These are phyloP conservation scores for Colletotrichum tabaci DNA, from an alignment of 2,329 filamentous ascomycete genomes.

Conservation along the genomic window DNA sequence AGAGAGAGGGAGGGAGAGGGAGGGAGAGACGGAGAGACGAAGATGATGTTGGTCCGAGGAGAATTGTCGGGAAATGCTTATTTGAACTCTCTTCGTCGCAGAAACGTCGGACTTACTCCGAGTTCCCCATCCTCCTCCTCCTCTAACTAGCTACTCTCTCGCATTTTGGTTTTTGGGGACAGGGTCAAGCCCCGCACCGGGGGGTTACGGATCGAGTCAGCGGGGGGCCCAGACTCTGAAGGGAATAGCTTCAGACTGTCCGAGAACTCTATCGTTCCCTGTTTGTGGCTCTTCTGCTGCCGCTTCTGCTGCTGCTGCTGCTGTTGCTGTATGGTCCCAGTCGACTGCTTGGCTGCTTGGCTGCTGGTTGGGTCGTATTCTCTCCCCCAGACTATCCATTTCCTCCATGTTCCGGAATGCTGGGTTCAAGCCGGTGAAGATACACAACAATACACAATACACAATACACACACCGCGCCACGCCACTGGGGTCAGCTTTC, in stretches of 20 bases:
- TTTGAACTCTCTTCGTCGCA: slow-evolving; percentile 16
- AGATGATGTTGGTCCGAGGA: slow-evolving; percentile 34
- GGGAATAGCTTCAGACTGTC: slow-evolving; percentile 23
- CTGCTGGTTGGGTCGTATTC: neutral
- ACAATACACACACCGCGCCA: too few relatives aligned
- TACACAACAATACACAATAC: too few relatives aligned
- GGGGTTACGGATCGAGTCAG: slow-evolving; percentile 31
- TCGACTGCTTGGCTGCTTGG: neutral
- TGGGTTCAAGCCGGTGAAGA: slow-evolving; percentile 3
- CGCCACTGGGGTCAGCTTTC: neutral
- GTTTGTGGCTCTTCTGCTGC: too few relatives aligned
- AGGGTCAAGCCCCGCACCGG: slow-evolving; percentile 30
- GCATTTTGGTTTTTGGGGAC: neutral
- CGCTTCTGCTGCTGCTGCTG: neutral
- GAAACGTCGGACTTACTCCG: slow-evolving; percentile 35
- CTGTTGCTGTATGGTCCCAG: neutral
- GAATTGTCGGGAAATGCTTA: slow-evolving; percentile 30
- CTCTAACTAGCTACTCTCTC: too few relatives aligned
- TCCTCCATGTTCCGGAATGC: neutral
- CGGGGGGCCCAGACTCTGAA: slow-evolving; percentile 15
- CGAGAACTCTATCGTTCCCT: slow-evolving; percentile 23
- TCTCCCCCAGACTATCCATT: slow-evolving; percentile 34
- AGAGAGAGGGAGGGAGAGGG: neutral
- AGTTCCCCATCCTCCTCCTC: neutral
- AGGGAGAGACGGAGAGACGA: neutral